Base-by-base conservation (phyloP, 306 rosid species). In the Clitoria ternatea region DNA sequence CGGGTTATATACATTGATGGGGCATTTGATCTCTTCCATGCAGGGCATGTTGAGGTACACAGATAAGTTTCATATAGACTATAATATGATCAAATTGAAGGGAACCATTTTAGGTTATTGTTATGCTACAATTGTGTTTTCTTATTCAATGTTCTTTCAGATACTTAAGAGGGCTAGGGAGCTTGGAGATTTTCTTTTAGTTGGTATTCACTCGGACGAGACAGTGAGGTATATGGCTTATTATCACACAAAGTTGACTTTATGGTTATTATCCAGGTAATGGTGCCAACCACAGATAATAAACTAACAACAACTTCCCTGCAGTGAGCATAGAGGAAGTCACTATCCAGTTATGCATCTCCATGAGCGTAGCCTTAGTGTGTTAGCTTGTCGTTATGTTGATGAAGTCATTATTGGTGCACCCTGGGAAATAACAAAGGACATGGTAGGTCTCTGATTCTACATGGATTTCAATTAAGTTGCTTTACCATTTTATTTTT, bases 371-470 rank as follows among this genome's bases (percentile, higher is more conserved):
- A 95, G 97, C 78, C 99, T 95, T 59, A 88, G 99, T 26, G 93
- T 95, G 50, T 83, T 95, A 77, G 97, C 93, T 79, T 89, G 89
- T 56, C 89, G 97, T 65, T 77, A 87, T 54, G 99, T 95, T 54
- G 97, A 95, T 80, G 99, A 95, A 80, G 99, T 95, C 79, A 95
- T 95, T 65, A 91, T 95, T 40, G 99, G 99, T 59, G 91, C 99
- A 43, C 99, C 99, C 36, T 91, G 89, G 96, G 87, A 87, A 82
- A 87, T 91, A 76, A 83, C 97, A 52, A 88, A 79, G 56, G 99
- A 95, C 79, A 83, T 95, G 99, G 99, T 95, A 60, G 54, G 96
- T 67, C 8, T 72, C 42, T 23, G 15, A 62, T 61, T 56, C 35
- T 55, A 48, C 56, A 37, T 63, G 23, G 36, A 70, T 52, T 52